Evolutionary conservation across 1,139 yeast species (phyloP), one percentile per base, ranked within the genome.

Genomic region (Candida tropicalis): DNA sequence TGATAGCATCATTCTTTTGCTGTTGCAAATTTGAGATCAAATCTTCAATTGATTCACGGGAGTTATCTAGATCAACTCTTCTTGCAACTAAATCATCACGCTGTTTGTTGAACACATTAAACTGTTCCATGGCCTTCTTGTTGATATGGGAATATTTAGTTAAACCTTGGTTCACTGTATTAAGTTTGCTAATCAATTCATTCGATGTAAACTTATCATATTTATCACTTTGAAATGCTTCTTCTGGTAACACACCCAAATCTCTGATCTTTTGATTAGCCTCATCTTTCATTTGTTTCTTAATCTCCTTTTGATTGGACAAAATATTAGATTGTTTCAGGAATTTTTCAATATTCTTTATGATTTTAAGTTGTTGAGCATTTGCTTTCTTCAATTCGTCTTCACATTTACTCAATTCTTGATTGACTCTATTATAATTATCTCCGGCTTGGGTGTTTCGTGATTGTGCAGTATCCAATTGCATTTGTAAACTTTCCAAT

Each of bases 101-200:
- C 60, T 90, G 95, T 48, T 77, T 81, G 12, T 87, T 80, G 59
- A 90, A 91, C 35, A 80, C 82, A 44, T 75, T 71, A 59, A 77
- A 88, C 59, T 93, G 97, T 56, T 91, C 98, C 54, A 87, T 73
- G 0, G 99, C 97, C 57, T 89, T 87, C 59, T 87, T 87, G 65
- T 93, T 93, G 45, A 93, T 87, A 61, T 89, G 96, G 17, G 81
- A 78, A 60, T 79, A 86, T 53, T 81, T 75, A 32, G 78, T 75
- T 36, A 90, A 70, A 27, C 77, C 78, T 34, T 77, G 79, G 40
- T 84, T 81, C 5, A 82, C 76, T 32, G 66, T 65, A 45, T 79
- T 82, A 51, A 89, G 71, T 45, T 76, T 68, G n/a, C 60, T 58
- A 38, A 88, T 65, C 28, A 90, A 60, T 6, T 77, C 73, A 39